Evolutionary conservation across 306 rosid genomes (phyloP).

Genomic region (Trichosanthes truncata): DNA sequence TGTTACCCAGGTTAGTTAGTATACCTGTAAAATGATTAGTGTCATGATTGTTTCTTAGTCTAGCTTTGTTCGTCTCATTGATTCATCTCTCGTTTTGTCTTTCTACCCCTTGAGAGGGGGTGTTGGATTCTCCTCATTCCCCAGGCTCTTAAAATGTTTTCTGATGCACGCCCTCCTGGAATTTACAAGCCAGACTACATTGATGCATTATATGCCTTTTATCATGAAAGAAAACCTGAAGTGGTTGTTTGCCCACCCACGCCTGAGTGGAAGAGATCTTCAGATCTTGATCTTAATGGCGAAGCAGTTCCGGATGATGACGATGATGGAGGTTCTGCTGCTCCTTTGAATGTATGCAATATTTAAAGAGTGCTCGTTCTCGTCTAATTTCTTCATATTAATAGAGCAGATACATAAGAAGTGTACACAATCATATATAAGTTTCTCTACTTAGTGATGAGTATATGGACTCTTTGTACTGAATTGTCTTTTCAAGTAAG

Average conservation of each 20-base stretch:
- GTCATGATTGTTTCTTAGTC: constrained; percentile 2
- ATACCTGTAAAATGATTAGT: not conserved
- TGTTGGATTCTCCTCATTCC: constrained; percentile 13
- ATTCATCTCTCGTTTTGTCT: not conserved
- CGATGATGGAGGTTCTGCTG: constrained; percentile 64
- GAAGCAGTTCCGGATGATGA: constrained; percentile 91
- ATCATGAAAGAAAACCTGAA: constrained; percentile 88
- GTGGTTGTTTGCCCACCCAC: constrained; percentile 76
- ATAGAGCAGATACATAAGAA: not conserved
- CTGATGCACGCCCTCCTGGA: constrained; percentile 97
- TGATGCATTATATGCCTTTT: constrained; percentile 75
- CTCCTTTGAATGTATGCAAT: constrained; percentile 60
- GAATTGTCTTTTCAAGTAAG: not conserved
- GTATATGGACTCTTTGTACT: not conserved
- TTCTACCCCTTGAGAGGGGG: constrained; percentile 10
- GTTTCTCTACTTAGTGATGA: not conserved
- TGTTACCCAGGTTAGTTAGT: constrained; percentile 71
- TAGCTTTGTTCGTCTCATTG: not conserved
- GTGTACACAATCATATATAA: not conserved
- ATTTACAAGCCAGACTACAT: constrained; percentile 92
- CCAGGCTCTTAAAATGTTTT: constrained; percentile 75
- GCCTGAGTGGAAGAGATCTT: constrained; percentile 98
- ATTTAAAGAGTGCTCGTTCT: constrained; percentile 17
- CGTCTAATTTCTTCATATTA: constrained; percentile 10
- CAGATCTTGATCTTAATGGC: constrained; percentile 94